These are phyloP conservation scores for Penicillium italicum DNA, from an alignment of 2,329 filamentous ascomycete genomes.

Conservation along the genomic window DNA sequence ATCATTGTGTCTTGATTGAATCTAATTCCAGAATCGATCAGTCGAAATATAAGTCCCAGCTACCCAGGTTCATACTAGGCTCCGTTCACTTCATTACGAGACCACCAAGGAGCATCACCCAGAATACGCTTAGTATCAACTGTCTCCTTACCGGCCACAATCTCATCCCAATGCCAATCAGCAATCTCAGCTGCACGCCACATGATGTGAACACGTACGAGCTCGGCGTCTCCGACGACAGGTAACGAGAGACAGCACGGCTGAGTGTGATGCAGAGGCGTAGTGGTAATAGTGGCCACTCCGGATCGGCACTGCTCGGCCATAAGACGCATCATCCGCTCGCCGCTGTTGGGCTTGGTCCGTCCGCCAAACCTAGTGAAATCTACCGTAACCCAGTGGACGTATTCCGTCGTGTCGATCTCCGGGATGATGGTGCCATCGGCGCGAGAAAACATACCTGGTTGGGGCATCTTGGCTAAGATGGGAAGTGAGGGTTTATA, in stretches of 20 bases:
- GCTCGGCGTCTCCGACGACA: background rate
- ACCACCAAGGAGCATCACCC: background rate
- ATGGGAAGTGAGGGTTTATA: background rate
- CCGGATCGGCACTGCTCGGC: background rate
- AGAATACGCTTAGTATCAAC: background rate
- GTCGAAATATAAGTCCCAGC: background rate
- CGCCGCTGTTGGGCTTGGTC: background rate
- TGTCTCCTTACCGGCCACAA: background rate
- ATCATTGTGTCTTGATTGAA: background rate
- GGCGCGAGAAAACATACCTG: background rate
- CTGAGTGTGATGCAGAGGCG: background rate
- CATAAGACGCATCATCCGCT: slow-evolving; percentile 3
- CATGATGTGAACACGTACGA: background rate
- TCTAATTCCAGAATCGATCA: background rate
- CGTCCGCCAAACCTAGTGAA: background rate
- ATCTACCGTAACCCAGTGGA: slow-evolving; percentile 2
- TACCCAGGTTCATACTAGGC: background rate
- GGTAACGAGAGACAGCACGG: background rate
- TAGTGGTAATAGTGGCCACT: background rate
- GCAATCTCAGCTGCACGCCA: background rate
- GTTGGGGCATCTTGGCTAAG: background rate
- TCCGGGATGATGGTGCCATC: background rate
- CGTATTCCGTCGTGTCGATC: no score
- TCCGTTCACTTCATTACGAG: background rate
- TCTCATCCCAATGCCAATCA: background rate